Conservation (phyloP, 2,329 filamentous ascomycete species). For the Calonectria multiphialidica region DNA sequence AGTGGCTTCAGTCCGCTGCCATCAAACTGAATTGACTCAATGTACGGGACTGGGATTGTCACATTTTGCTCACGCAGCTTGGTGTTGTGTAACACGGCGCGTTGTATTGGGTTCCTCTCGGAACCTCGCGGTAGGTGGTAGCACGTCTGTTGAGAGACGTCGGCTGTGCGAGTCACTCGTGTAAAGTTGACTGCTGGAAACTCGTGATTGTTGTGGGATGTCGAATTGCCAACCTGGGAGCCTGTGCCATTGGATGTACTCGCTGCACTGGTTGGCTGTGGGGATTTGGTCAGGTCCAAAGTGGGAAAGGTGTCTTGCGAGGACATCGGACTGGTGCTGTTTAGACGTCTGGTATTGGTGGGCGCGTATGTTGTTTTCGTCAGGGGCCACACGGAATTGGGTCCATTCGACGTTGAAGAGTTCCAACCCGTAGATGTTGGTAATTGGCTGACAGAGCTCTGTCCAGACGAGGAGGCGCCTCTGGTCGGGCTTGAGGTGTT, state of each 20-base stretch:
- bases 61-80: conserved; percentile 45
- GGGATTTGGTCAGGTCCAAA: neutral
- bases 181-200: conserved; percentile 49
- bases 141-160: conserved; percentile 45
- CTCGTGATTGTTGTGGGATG: conserved; percentile 24
- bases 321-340: neutral
- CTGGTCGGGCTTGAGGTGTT: neutral
- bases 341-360: neutral
- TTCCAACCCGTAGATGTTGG: conserved; percentile 9
- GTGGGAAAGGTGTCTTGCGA: neutral
- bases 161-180: conserved; percentile 45
- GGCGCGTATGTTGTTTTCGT: neutral
- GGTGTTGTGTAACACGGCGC: conserved; percentile 48
- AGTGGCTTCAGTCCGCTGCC: conserved; percentile 47
- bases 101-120: conserved; percentile 35
- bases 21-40: conserved; percentile 52
- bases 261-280: conserved; percentile 6
- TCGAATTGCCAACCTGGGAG: conserved; percentile 23
- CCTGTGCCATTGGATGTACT: conserved; percentile 22
- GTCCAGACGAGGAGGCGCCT: neutral
- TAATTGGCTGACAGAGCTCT: neutral
- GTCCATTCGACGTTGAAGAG: neutral
- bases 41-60: conserved; percentile 50
- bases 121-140: conserved; percentile 44
- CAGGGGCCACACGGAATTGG: neutral